phyloP scores from a whole-genome alignment of 1,284 basidiomycete species.

The Ustilago crameri region DNA sequence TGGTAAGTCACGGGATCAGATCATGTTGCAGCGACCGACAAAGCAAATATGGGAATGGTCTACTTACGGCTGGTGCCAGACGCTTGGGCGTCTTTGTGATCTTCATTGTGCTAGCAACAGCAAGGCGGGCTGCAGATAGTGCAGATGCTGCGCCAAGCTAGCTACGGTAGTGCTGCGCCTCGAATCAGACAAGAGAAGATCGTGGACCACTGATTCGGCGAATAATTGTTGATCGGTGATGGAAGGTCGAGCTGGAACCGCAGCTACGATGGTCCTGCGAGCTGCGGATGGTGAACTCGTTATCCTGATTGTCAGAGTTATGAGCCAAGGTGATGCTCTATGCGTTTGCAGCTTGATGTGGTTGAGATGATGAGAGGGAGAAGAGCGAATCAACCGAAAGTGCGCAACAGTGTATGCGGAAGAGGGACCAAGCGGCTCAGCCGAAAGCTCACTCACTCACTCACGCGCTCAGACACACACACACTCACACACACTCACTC shows the following conservation, averaged over 20 bases:
- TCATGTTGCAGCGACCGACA: too few relatives aligned
- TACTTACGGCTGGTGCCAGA: constrained; percentile 61
- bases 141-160: not conserved
- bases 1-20: too few relatives aligned
- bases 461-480: not conserved
- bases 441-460: not conserved
- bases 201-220: not conserved
- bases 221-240: not conserved
- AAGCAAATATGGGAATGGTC: not conserved
- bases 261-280: not conserved
- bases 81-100: constrained; percentile 67
- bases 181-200: not conserved
- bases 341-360: not conserved
- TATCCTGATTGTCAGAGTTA: not conserved
- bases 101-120: constrained; percentile 49
- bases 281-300: not conserved
- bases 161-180: constrained; percentile 19
- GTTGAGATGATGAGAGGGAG: not conserved
- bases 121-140: constrained; percentile 8
- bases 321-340: not conserved
- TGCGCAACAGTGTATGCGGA: not conserved
- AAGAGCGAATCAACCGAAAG: not conserved
- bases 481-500: constrained; percentile 11
- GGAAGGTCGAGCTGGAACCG: not conserved
- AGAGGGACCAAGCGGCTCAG: too few relatives aligned